A percentile compares a stretch with the other conserved stretches of the same genome.
Conservation (phyloP, 495 filamentous ascomycete species). For the Viridothelium virens region DNA sequence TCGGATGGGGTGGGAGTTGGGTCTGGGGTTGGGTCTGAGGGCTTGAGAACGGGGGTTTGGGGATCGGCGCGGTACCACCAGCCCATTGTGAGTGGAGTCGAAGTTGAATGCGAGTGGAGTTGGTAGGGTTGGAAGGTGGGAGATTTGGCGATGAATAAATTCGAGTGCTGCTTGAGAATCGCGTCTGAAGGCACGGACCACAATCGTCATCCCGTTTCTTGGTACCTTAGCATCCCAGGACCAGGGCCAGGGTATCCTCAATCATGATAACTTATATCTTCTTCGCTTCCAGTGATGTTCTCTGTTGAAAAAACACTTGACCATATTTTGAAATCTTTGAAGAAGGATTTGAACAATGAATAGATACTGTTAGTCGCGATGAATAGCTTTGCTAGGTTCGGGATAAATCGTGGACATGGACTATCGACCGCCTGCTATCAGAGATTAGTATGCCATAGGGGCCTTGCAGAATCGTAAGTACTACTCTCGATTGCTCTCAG, state of each 20-base stretch:
- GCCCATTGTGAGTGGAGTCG: conserved; percentile 7
- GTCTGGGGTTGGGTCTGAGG: conserved; percentile 13
- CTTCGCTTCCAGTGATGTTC: not conserved
- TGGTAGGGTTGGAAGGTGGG: not conserved
- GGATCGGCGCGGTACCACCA: conserved; percentile 13
- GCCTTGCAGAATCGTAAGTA: not conserved
- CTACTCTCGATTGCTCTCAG: not conserved
- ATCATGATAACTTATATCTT: not conserved
- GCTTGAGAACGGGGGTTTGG: conserved; percentile 13
- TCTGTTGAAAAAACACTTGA: not conserved
- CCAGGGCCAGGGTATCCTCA: no score
- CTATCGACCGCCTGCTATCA: not conserved
- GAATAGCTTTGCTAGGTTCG: not conserved
- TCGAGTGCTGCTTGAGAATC: not conserved
- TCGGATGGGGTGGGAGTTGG: conserved; percentile 12
- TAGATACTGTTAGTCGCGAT: not conserved
- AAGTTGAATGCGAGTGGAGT: not conserved
- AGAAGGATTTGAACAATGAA: not conserved
- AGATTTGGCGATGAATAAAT: not conserved
- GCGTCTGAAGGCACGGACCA: not conserved
- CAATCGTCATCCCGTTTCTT: not conserved
- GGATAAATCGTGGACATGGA: not conserved
- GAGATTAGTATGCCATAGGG: not conserved
- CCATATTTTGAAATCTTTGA: not conserved
- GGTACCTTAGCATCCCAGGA: not conserved